Evolutionary conservation across 2,329 filamentous ascomycete species (phyloP), one percentile per base, ranked within the genome.

Genomic region (Curvularia verruculosa): DNA sequence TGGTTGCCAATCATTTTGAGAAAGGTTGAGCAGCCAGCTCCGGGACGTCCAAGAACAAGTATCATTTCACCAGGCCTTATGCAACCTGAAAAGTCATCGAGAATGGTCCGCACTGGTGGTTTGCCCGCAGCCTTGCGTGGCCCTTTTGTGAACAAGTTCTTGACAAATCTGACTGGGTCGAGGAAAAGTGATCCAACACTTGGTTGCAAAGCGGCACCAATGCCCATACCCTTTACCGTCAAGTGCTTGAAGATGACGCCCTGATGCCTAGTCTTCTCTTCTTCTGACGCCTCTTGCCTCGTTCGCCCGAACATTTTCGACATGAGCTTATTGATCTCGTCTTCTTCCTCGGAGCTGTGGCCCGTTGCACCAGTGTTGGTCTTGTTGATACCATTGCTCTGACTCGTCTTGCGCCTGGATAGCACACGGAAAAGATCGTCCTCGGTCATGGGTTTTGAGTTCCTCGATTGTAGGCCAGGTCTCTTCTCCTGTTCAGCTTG

Each of bases 1-100:
- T 84, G 82, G 66, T 91, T 91, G 49, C 87, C 81, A 5, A 92
- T 79, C 65, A 89, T 80, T 66, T 89, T 91, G 44, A 92, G 79
- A 15, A 92, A 80, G 0, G 88, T 89, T 0, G 88, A 90, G 71
- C 89, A 92, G 31, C 88, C 88, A 2, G 86, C 82, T 0, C 88
- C 89, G 0, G 89, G 88, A 1, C 87, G 81, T 46, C 55, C 89
- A 0, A 91, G 79, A 0, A 91, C 87, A 0, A 90, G 77, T 1
- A 90, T 75, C 88, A 90, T 89, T 74, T 90, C 87, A 19, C 88
- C 89, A 0, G 88, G 88, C 70, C 87, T 87, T 49, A 91, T 85
- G 63, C 87, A 89, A 10, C 89, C 89, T 69, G 87, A 84, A 55
- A 83, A 85, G 64, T 85, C 81, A 51, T 89, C 82, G 21, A 92